phyloP scores from a whole-genome alignment of 345 rosid genomes.

The Passiflora organensis region DNA sequence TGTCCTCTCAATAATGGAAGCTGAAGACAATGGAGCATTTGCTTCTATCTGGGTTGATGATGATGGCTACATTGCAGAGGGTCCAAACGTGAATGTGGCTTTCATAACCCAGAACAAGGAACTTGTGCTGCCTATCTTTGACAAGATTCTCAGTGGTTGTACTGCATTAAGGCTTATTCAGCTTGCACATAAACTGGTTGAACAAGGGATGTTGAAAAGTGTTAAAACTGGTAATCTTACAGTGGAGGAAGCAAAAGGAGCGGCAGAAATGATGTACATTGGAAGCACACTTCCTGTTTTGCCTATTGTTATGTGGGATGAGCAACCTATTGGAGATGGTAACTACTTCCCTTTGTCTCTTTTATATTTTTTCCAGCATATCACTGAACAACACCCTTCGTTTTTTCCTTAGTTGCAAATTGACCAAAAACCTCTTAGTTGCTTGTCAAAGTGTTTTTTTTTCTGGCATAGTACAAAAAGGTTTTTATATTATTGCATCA shows the following conservation, averaged over 20 bases:
- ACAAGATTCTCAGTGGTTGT: constrained; percentile 62
- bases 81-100: constrained; percentile 65
- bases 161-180: constrained; percentile 66
- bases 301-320: constrained; percentile 63
- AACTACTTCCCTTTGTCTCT: constrained; percentile 8
- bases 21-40: constrained; percentile 56
- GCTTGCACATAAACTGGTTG: constrained; percentile 47
- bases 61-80: constrained; percentile 52
- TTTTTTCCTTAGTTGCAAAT: neutral
- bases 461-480: too few relatives aligned
- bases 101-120: constrained; percentile 48
- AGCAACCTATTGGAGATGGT: constrained; percentile 60
- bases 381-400: too few relatives aligned
- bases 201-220: constrained; percentile 43
- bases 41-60: constrained; percentile 67
- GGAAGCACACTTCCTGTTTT: constrained; percentile 66
- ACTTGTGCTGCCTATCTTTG: constrained; percentile 52
- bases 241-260: constrained; percentile 43
- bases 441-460: too few relatives aligned
- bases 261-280: constrained; percentile 56
- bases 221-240: constrained; percentile 38
- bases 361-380: too few relatives aligned
- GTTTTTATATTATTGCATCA: too few relatives aligned
- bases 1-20: constrained; percentile 57
- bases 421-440: neutral